Evolutionary conservation across 345 rosid genomes (phyloP), one percentile per base, ranked within the genome.

Genomic region (Laguncularia racemosa): DNA sequence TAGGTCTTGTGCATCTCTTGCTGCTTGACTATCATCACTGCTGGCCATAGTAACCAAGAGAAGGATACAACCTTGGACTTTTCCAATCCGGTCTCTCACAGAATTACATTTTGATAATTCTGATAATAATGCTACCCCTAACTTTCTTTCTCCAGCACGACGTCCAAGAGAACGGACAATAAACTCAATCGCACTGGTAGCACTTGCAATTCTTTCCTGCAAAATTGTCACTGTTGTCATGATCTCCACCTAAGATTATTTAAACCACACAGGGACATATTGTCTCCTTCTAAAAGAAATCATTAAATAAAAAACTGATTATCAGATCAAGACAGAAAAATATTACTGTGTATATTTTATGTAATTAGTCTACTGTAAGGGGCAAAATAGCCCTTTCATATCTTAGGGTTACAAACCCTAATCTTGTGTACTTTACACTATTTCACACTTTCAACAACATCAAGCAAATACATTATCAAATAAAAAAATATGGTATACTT

Each of bases 111-210:
- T 78, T 12, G 88, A 85, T 59, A 85, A 62, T 53, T 76, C 85
- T 56, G 80, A 68, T 48, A 85, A 70, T 50, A 82, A 69, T 49
- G 72, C 63, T 56, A 76, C 85, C 21, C 88, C 88, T 60, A 80
- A 69, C 74, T 74, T 80, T 52, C 82, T 69, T 67, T 82, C 91
- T 50, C 69, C 80, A 15, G 46, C 57, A 20, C 80, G 80, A 20
- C 91, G 81, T 43, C 84, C 85, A 59, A 85, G 82, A 44, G 69
- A 85, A 47, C 76, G 74, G 52, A 80, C 91, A n/a, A 79, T 73
- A 55, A 44, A 68, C 53, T 76, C 82, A 28, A 85, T 76, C 20
- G 82, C 79, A 17, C 70, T 59, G 51, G 71, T 72, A 62, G 58
- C 75, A 46, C 63, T 58, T 20, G 69, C 77, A 46, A 85, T 58